Base-by-base conservation (phyloP, 768 basidiomycete genomes). In the Tylopilus felleus region DNA sequence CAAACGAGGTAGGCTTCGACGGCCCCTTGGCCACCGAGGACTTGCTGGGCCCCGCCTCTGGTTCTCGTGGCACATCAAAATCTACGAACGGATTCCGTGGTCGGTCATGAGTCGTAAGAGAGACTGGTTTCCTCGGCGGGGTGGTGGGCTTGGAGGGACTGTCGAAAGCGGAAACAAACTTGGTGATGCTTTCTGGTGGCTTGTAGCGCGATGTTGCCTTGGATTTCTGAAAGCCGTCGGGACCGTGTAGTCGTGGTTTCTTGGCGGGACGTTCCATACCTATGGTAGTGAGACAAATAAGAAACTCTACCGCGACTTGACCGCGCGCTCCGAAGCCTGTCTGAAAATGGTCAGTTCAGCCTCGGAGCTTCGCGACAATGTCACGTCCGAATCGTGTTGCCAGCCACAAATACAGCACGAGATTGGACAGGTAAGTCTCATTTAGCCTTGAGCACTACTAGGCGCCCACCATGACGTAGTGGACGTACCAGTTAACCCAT, bases 161-260 rank as follows among this genome's bases (percentile, higher is more conserved):
- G 41, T 55, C 65, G 23, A 71, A 71, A 17, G 70, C 48, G 3
- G 70, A 70, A 23, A 68, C 55, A 17, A 71, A 70, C 29, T 56
- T 66, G 58, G 66, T 56, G 60, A 67, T 47, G 47, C 59, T 62
- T 29, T 58, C 50, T 5, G 59, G 60, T 6, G 60, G 60, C 29
- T 66, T 70, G 52, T 67, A 70, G 35, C 48, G 61, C 50, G 59
- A 51, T 9, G 52, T 47, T 1, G 59, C 21, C 22, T 58, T 60
- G 59, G 64, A 28, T 45, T 59, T 71, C 22, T 59, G 60, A 31
- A 70, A 70, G 23, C 68, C 68, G 12, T 71, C 68, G 0, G 67
- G 69, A 6, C 66, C 69, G 7, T 52, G 60, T 19, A 58, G 50
- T 35, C 60, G 60, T 39, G 51, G 55, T 49, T 53, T 60, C 44